Percentiles rank a stretch among this genome's conserved stretches.
These are phyloP conservation scores for Phytophthora fragariae DNA, from an alignment of 352 stramenopile genomes.

Conservation along the genomic window DNA sequence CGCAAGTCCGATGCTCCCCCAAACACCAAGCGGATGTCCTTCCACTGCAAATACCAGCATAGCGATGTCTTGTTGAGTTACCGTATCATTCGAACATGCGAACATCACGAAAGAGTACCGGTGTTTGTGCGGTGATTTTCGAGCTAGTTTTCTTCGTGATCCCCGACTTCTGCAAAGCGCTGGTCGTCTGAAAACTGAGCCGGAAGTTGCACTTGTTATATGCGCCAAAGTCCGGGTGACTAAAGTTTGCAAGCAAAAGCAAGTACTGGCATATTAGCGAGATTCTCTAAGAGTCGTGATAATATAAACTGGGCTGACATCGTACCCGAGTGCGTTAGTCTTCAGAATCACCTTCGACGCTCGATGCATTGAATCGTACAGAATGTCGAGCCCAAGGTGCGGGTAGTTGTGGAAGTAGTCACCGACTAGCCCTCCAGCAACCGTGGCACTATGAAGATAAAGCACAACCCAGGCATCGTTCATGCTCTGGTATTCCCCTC, in stretches of 20 bases:
- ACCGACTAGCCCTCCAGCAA: constrained; percentile 60
- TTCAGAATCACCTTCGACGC: constrained; percentile 84
- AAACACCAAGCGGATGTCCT: constrained; percentile 72
- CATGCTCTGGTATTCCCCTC: neutral
- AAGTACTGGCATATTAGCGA: neutral
- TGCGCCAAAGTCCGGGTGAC: constrained; percentile 79
- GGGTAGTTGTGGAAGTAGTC: constrained; percentile 91
- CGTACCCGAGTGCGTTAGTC: constrained; percentile 77
- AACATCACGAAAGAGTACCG: constrained; percentile 36
- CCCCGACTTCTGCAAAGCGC: constrained; percentile 51
- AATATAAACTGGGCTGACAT: neutral
- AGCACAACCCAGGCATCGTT: neutral
- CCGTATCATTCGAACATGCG: neutral
- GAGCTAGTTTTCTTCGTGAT: constrained; percentile 55
- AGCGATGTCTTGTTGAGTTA: neutral
- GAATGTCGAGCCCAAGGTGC: constrained; percentile 78
- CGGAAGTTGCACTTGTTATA: constrained; percentile 91
- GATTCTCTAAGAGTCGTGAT: neutral
- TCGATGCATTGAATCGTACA: constrained; percentile 78
- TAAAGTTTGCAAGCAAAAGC: constrained; percentile 27
- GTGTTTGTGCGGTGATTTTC: constrained; percentile 73
- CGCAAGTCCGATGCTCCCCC: constrained; percentile 54
- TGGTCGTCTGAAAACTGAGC: constrained; percentile 58
- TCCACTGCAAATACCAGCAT: constrained; percentile 54
- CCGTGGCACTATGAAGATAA: constrained; percentile 43